Evolutionary conservation across 768 basidiomycete genomes (phyloP).

Genomic region (Macrolepiota fuliginosa): DNA sequence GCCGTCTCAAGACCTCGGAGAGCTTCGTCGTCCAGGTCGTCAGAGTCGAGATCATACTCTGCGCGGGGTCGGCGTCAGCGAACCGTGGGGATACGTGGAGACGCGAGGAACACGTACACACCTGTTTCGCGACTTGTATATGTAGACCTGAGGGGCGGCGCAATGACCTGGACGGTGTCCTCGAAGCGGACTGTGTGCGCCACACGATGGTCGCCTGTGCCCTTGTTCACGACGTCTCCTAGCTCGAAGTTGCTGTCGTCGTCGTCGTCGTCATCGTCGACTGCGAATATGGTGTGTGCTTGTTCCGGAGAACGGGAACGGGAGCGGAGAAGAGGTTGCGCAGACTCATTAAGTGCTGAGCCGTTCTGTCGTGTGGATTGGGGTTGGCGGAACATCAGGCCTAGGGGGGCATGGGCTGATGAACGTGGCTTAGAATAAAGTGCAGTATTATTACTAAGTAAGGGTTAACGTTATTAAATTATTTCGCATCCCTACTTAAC

Average conservation of each 20-base stretch:
- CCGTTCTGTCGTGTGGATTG: too few relatives aligned
- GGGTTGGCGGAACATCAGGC: slow-evolving; percentile 20
- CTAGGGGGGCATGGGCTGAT: slow-evolving; percentile 17
- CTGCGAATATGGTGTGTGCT: slow-evolving; percentile 47
- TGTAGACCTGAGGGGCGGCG: slow-evolving; percentile 69
- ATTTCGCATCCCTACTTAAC: too few relatives aligned
- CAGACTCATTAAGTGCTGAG: slow-evolving; percentile 34
- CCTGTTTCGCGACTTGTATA: slow-evolving; percentile 77
- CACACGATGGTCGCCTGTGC: slow-evolving; percentile 3
- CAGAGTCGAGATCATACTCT: slow-evolving; percentile 86
- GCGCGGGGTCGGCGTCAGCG: slow-evolving; percentile 6
- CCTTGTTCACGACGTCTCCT: slow-evolving; percentile 16
- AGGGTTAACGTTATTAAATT: too few relatives aligned
- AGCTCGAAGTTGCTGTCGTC: slow-evolving; percentile 40
- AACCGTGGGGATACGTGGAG: not conserved
- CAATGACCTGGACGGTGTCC: slow-evolving; percentile 68
- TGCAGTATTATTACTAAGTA: not conserved
- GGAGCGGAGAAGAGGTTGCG: slow-evolving; percentile 58
- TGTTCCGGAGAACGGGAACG: slow-evolving; percentile 37
- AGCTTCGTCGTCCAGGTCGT: slow-evolving; percentile 66
- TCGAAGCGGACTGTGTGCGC: slow-evolving; percentile 57
- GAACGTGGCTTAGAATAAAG: not conserved
- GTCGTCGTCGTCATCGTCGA: slow-evolving; percentile 58
- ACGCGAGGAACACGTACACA: slow-evolving; percentile 40
- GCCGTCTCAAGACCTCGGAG: slow-evolving; percentile 23